Percentiles rank a stretch among this genome's conserved stretches.
phyloP scores from a whole-genome alignment of 805 yeast genomes.

The Cyberlindnera saturnus region DNA sequence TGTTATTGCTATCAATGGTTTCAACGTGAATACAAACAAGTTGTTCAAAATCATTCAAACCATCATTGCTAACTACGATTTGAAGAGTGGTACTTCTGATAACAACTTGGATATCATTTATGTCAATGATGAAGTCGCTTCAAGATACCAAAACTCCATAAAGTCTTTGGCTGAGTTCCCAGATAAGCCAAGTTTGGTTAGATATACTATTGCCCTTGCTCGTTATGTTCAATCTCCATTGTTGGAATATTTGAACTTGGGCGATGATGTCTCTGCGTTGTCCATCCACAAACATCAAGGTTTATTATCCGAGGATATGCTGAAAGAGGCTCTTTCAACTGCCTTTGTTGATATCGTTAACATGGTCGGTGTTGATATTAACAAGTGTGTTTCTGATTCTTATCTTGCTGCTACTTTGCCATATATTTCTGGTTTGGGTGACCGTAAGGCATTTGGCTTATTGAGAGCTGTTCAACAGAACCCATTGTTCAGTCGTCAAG shows the following conservation, averaged over 20 bases:
- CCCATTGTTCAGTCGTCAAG: conserved; percentile 70
- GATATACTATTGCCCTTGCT: conserved; percentile 85
- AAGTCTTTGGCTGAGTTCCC: conserved; percentile 76
- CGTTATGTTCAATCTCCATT: conserved; percentile 92
- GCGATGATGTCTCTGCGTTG: conserved; percentile 65
- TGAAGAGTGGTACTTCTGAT: conserved; percentile 39
- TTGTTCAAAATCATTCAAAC: conserved; percentile 51
- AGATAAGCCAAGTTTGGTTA: conserved; percentile 72
- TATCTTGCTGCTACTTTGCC: conserved; percentile 68
- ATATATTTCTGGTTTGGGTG: conserved; percentile 88
- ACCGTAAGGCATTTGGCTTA: conserved; percentile 87
- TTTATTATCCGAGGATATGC: conserved; percentile 55
- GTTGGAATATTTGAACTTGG: conserved; percentile 77
- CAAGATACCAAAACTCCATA: conserved; percentile 74
- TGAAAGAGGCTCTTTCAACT: conserved; percentile 64
- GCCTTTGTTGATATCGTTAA: conserved; percentile 87
- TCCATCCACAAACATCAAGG: conserved; percentile 70
- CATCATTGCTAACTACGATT: conserved; percentile 44
- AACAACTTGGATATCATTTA: conserved; percentile 55
- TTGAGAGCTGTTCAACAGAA: conserved; percentile 69
- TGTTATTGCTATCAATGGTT: conserved; percentile 86
- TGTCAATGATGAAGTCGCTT: conserved; percentile 91
- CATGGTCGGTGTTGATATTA: conserved; percentile 89
- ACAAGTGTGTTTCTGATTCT: conserved; percentile 75
- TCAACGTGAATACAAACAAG: conserved; percentile 63